Conservation (phyloP, 2,329 filamentous ascomycete species). For the Hymenoscyphus infarciens region DNA sequence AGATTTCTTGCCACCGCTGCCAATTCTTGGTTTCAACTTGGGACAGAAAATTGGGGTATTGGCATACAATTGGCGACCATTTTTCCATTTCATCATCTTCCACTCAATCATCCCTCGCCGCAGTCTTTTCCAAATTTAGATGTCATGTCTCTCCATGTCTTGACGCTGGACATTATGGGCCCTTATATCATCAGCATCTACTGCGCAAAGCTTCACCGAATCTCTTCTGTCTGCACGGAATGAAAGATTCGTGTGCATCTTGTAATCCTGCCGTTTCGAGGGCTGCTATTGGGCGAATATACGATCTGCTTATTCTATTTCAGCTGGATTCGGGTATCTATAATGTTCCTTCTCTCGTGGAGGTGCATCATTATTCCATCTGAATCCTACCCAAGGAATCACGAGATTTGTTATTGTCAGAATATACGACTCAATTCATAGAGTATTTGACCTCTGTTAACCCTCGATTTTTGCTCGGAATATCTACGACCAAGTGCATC, state of each 20-base stretch:
- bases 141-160: background rate
- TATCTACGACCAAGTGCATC: too few species aligned
- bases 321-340: background rate
- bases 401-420: background rate
- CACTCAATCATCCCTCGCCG: background rate
- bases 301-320: background rate
- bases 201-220: background rate
- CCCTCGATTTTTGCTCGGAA: too few species aligned
- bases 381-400: background rate
- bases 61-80: background rate
- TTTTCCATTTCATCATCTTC: background rate
- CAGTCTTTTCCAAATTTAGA: background rate
- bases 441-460: too few species aligned
- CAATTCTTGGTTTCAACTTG: background rate
- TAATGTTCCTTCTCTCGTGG: background rate
- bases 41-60: background rate
- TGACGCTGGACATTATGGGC: background rate
- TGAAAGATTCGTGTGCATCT: background rate
- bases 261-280: too few species aligned
- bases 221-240: background rate
- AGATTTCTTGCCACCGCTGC: background rate
- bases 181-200: background rate
- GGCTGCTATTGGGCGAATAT: background rate
- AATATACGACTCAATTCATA: too few species aligned
- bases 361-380: background rate